Evolutionary conservation across 495 filamentous ascomycete species (phyloP), one percentile per base, ranked within the genome.

Genomic region (Venustampulla echinocandica): DNA sequence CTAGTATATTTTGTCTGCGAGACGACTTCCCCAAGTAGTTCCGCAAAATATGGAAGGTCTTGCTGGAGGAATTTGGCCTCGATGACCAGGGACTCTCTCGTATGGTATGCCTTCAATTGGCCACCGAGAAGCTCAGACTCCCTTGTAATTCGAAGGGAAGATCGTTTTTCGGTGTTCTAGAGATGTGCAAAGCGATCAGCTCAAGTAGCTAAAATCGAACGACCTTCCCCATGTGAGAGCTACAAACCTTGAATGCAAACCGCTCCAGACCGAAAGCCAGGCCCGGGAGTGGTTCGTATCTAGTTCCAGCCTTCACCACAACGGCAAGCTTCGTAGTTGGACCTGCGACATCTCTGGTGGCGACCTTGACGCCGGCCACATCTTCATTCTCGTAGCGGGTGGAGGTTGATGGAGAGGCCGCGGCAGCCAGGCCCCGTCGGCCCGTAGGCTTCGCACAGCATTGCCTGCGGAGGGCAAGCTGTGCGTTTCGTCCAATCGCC

Each of bases 11-110:
- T 88, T 44, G 93, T 90, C 66, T 85, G 71, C 44, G 82, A 79
- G 52, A 92, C 73, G 61, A 96, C 85, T 70, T 99, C 92, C 44
- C 81, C 88, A 55, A 99, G 77, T 53, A 96, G 73, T 74, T 99
- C 92, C 62, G 87, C 78, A 68, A 95, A 99, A 79, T 97, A 99
- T 52, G 92, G 90, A 50, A 99, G 80, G 55, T 99, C 88, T 60
- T 90, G 81, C 61, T 88, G 77, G 46, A 99, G 77, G 76, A 97
- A 97, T 66, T 87, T 95, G 61, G 92, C 84, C 64, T 85, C 79
- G 57, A 97, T 69, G 55, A 97, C 79, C 48, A 99, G 67, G 56
- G 90, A 90, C 70, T 99, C 92, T 59, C 89, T 81, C 54, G 90
- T 85, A 70, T 95, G 86, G 67, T 84, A 82, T 42, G 92, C 71